Base-by-base conservation (phyloP, 2,329 filamentous ascomycete genomes). In the Drechslerella dactyloides region DNA sequence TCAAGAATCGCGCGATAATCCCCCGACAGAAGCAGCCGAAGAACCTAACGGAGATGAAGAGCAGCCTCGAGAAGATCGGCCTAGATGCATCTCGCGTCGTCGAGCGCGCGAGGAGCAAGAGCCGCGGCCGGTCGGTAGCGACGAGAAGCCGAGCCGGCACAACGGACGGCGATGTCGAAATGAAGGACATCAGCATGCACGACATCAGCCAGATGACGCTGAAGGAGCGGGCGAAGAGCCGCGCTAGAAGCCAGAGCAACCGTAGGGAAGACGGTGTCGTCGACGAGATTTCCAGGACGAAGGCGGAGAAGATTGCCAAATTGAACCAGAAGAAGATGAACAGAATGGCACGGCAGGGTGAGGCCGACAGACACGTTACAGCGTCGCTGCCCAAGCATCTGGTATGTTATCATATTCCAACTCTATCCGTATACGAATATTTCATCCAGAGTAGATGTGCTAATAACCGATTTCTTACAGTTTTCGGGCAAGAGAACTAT, bases 291-390 rank as follows among this genome's bases (percentile, higher is more conserved):
- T 83, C 85, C 55, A 86, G 90, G 75, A 85, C 84, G 70, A 96
- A 93, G 85, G 92, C 91, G 40, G 93, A 96, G 81, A 88, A 89
- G 78, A 83, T 96, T 79, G 85, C 87, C 79, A 97, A 96, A 85
- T 82, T 99, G 79, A 85, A 88, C 77, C 96, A 99, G 88, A 92
- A 93, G 85, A 93, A 92, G 86, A 97, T 96, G 92, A 99, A 99
- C 84, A 87, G 93, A 75, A 94, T 96, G 89, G 94, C 94, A 50
- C 88, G 93, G 80, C 91, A 96, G 84, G 94, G 94, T 84, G 94
- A 99, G 83, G 93, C 89, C 73, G 94, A 99, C 84, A 87, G 96
- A 79, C 93, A 97, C 82, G 87, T 87, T 73, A 88, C 88, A 63
- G 90, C 90, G 40, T 85, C 90, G 59, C 82, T 96, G 81, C 86